Evolutionary conservation across 83 land plant species (phyloP).

Genomic region (Larix sibirica): DNA sequence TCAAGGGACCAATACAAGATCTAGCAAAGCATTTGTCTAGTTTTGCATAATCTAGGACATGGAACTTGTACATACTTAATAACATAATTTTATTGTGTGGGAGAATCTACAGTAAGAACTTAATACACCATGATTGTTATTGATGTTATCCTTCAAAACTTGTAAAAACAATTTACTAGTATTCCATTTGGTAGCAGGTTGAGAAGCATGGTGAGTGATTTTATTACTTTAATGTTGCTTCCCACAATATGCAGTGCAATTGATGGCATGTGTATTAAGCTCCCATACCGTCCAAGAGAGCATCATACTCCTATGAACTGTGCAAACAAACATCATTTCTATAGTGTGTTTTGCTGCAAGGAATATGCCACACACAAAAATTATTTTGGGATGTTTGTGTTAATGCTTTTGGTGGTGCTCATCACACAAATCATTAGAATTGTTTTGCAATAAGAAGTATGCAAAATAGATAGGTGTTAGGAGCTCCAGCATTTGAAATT

Average conservation of each 20-base stretch:
- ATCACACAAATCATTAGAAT: background rate
- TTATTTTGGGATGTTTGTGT: no score
- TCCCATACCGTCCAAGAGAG: no score
- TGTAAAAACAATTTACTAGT: background rate
- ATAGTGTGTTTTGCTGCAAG: background rate
- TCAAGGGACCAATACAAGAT: background rate
- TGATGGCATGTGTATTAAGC: no score
- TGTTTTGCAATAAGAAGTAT: no score
- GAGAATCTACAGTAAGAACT: background rate
- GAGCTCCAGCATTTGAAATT: background rate
- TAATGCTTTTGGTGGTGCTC: background rate
- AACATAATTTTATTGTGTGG: no score
- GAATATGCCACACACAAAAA: no score
- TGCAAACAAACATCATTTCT: background rate
- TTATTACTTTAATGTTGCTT: background rate
- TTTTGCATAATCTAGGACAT: background rate
- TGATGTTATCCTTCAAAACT: background rate
- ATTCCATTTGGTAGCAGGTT: background rate
- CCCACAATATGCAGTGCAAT: background rate
- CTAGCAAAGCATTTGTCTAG: background rate
- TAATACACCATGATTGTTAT: background rate
- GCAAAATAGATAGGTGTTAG: no score
- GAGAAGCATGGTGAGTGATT: background rate
- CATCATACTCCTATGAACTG: background rate
- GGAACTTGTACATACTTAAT: background rate